Evolutionary conservation across 2,329 filamentous ascomycete genomes (phyloP).

Genomic region (Pyricularia sp.): DNA sequence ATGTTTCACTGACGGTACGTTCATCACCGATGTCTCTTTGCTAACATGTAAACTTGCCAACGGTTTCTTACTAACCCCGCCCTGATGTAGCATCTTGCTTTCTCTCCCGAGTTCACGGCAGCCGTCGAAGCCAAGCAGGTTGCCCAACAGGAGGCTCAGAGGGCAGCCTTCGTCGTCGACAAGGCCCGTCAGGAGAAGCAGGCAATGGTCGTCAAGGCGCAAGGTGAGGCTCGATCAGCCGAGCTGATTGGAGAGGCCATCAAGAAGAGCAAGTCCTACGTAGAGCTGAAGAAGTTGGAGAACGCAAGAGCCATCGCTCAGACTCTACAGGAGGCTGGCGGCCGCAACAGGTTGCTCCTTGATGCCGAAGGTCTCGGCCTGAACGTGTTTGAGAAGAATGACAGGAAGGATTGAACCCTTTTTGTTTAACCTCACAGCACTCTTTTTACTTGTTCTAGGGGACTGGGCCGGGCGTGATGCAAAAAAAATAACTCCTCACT

Average conservation of each 20-base stretch:
- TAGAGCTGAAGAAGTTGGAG: slow-evolving; percentile 96
- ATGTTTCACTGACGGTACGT: slow-evolving; percentile 83
- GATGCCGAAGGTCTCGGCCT: slow-evolving; percentile 83
- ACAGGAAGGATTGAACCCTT: slow-evolving; percentile 28
- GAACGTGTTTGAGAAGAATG: slow-evolving; percentile 55
- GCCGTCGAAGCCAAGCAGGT: slow-evolving; percentile 64
- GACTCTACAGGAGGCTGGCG: slow-evolving; percentile 72
- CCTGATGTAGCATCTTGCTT: slow-evolving; percentile 47
- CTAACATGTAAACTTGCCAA: neutral
- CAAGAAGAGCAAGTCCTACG: slow-evolving; percentile 97
- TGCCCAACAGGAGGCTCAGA: slow-evolving; percentile 84
- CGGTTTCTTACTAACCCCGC: neutral
- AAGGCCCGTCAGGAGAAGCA: slow-evolving; percentile 99
- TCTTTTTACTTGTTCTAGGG: neutral
- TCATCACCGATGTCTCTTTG: neutral
- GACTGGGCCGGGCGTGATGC: neutral
- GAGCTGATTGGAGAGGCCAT: slow-evolving; percentile 97
- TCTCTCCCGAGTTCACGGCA: slow-evolving; percentile 61
- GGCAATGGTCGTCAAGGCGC: slow-evolving; percentile 92
- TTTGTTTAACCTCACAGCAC: neutral
- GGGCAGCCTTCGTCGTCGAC: slow-evolving; percentile 94
- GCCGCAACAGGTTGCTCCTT: slow-evolving; percentile 87
- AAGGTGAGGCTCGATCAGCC: slow-evolving; percentile 96
- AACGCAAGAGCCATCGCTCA: slow-evolving; percentile 83
- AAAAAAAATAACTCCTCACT: neutral